Base-by-base conservation (phyloP, 78 protist species). In the Mastigamoeba balamuthi region DNA sequence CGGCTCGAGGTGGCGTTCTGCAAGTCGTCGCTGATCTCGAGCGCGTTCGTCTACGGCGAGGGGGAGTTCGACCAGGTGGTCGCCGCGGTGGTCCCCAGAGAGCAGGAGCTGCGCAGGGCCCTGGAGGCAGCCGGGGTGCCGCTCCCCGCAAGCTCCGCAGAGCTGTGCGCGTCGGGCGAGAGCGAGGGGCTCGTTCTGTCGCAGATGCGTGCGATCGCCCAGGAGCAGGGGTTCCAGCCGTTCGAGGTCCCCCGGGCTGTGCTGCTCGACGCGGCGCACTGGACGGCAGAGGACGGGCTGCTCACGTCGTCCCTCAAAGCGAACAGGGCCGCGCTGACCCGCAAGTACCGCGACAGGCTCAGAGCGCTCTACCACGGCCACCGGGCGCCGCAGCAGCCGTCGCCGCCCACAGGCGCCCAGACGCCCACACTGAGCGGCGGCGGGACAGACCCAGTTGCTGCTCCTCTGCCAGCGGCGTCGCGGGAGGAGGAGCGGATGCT, bases 251-350 rank as follows among this genome's bases (percentile, higher is more conserved):
- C 76, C 58, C 74, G 75, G 64, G 80, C 67, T 43, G 68, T 85
- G 23, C 36, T 82, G 69, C 66, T 92, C 1, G 80, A 77, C 68
- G 33, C 25, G 29, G 81, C 63, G n/a, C 66, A 70, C 7, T 92
- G 81, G 78, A 40, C 81, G 10, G 85, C 76, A 40, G 93, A 89
- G 48, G 74, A 89, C 72, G 74, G 37, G 43, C 28, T 86, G 2
- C 48, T 89, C 23, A 92, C 96, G 6, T 91, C 93, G 43, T 83
- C 96, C n/a, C 78, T 81, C 83, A 92, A 92, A 88, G 72, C 81
- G 58, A 64, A 74, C 58, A 66, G 95, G 17, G 88, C 89, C 41
- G 74, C 76, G 68, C 74, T 75, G 36, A 67, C 41, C 29, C 64
- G 67, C 30, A 33, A 40, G 52, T 86, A 83, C 52, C 73, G 52